Evolutionary conservation across 495 filamentous ascomycete genomes (phyloP), one percentile per base, ranked within the genome.

Genomic region (Pyrenopolyporus hunteri): DNA sequence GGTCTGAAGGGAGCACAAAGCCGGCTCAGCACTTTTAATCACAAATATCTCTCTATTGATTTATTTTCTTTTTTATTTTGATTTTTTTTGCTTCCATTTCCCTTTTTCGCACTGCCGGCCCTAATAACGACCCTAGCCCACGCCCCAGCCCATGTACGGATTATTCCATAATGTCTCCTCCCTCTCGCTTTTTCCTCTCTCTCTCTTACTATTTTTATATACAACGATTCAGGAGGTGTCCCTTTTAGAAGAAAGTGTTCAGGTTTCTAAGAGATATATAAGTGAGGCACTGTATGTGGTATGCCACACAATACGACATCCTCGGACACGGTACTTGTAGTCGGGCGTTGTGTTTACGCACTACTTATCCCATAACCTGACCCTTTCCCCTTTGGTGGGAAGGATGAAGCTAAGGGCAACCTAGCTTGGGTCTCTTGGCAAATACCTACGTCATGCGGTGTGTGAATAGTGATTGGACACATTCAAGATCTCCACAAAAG

Each of bases 1-100:
- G 74, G 74, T 70, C 74, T 71, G 29, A 61, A 52, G 57, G 63
- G 40, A 64, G 42, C 54, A 53, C 52, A 60, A 57, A 56, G 57
- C 43, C 47, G 51, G 37, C 23, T 57, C 42, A 43, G 22, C 32
- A 26, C 33, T 37, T 54, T 47, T 54, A n/a, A 49, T 50, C 44
- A 45, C 22, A 50, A 44, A 37, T 29, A 23, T 25, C 23, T 49
- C 32, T 47, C 28, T 59, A 36, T 55, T 42, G n/a, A 26, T 40
- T 35, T 1, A 28, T 7, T 0, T 31, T 43, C 47, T 26, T 40
- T 25, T 31, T 51, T 46, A 26, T 13, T 31, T 37, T 53, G 23
- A 20, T 13, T 42, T 47, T 26, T 28, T 6, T 25, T 19, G 25
- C 32, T 17, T 35, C 14, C 20, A 6, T 14, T 39, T 48, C 31